Percentiles rank a stretch among this genome's conserved stretches.
phyloP scores from a whole-genome alignment of 805 yeast genomes.

The Candida ovalis region DNA sequence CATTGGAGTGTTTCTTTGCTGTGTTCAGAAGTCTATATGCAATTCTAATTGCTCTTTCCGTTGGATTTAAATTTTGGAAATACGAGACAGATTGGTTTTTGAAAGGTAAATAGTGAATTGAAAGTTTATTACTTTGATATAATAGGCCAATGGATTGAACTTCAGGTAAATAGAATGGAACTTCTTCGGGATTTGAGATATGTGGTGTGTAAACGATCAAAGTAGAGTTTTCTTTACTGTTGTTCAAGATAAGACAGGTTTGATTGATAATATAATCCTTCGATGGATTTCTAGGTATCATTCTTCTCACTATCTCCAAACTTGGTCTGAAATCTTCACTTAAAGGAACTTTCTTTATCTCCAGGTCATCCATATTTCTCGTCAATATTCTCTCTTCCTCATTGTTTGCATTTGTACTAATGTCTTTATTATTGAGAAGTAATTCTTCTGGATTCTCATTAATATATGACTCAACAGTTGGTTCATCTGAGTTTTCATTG shows the following conservation, averaged over 20 bases:
- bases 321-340: constrained; percentile 31
- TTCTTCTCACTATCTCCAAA: constrained; percentile 66
- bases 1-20: constrained; percentile 76
- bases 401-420: neutral
- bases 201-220: constrained; percentile 80
- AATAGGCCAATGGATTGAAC: constrained; percentile 76
- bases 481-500: constrained; percentile 27
- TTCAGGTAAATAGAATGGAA: constrained; percentile 88
- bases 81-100: constrained; percentile 23
- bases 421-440: constrained; percentile 12
- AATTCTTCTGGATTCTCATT: constrained; percentile 33
- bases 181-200: constrained; percentile 49
- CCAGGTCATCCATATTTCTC: constrained; percentile 38
- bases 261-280: constrained; percentile 83
- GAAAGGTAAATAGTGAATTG: constrained; percentile 77
- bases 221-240: constrained; percentile 35
- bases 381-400: constrained; percentile 21
- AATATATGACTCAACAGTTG: constrained; percentile 22
- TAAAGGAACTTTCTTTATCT: constrained; percentile 35
- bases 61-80: constrained; percentile 34
- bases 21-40: constrained; percentile 79
- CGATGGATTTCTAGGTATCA: constrained; percentile 88
- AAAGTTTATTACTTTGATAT: constrained; percentile 43
- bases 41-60: constrained; percentile 71
- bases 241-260: constrained; percentile 59